Evolutionary conservation across 1,284 basidiomycete genomes (phyloP).

Genomic region (Melampsora larici-populina): DNA sequence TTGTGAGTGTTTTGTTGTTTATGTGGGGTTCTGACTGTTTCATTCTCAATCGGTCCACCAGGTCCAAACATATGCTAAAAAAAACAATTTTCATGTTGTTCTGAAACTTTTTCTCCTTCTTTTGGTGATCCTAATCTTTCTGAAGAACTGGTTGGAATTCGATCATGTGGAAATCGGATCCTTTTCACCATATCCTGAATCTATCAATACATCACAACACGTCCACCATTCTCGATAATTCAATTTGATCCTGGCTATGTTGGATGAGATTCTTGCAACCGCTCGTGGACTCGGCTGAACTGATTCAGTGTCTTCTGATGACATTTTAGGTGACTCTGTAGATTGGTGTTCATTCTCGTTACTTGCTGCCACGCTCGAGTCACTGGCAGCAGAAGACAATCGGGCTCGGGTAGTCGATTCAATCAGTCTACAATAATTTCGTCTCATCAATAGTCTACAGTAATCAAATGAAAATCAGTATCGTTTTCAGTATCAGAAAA

Average conservation of each 20-base stretch:
- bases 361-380: background rate
- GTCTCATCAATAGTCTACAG: slow-evolving; percentile 32
- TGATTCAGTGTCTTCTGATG: background rate
- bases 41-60: background rate
- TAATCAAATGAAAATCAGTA: background rate
- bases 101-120: background rate
- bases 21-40: background rate
- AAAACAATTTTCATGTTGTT: slow-evolving; percentile 26
- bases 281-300: slow-evolving; percentile 37
- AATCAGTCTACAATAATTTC: slow-evolving; percentile 27
- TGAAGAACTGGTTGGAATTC: background rate
- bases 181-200: slow-evolving; percentile 38
- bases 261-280: slow-evolving; percentile 5
- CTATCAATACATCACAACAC: slow-evolving; percentile 41
- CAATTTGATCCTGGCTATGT: slow-evolving; percentile 28
- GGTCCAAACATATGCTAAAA: slow-evolving; percentile 40
- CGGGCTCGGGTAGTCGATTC: slow-evolving; percentile 3
- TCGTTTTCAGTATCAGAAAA: background rate
- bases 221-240: slow-evolving; percentile 42
- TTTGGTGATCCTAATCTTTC: background rate
- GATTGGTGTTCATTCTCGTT: slow-evolving; percentile 15
- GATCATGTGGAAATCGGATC: slow-evolving; percentile 27
- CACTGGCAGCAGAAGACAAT: background rate
- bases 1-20: no score
- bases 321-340: slow-evolving; percentile 12